Conservation (phyloP, 2,329 filamentous ascomycete genomes). For the Rachicladosporium sp. region DNA sequence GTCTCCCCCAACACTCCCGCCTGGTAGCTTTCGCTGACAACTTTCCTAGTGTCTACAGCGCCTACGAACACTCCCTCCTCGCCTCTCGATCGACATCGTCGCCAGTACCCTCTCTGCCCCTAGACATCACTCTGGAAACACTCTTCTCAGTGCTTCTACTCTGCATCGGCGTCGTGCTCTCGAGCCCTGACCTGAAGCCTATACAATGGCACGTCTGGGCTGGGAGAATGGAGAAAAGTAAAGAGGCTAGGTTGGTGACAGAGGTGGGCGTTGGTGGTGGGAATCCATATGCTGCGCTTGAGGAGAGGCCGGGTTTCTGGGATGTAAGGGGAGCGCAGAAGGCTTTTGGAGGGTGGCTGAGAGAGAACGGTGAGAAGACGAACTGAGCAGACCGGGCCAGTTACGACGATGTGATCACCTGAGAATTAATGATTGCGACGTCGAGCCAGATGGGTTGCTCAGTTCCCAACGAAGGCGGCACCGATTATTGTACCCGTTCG, state of each 20-base stretch:
- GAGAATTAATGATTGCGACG: no score
- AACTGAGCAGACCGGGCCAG: no score
- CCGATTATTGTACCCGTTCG: no score
- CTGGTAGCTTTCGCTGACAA: constrained; percentile 9
- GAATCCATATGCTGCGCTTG: constrained; percentile 69
- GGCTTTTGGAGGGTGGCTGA: constrained; percentile 67
- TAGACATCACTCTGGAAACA: constrained; percentile 82
- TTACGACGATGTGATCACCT: no score
- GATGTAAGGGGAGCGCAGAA: constrained; percentile 67
- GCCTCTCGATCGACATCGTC: constrained; percentile 34
- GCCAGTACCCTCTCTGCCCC: constrained; percentile 44
- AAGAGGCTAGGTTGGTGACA: constrained; percentile 40
- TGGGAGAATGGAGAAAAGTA: constrained; percentile 62
- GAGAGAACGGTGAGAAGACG: constrained; percentile 19
- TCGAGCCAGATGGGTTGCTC: no score
- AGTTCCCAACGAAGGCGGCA: no score
- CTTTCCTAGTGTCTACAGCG: constrained; percentile 72
- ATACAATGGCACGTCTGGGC: constrained; percentile 76
- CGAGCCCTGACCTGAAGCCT: constrained; percentile 66
- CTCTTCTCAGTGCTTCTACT: constrained; percentile 67
- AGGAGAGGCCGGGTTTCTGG: constrained; percentile 72
- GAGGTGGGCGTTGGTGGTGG: constrained; percentile 61
- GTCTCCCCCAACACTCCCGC: constrained; percentile 22
- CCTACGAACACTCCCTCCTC: constrained; percentile 77
- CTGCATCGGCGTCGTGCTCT: constrained; percentile 69